Percentiles rank a stretch among this genome's conserved stretches.
Conservation (phyloP, 805 yeast genomes). For the Candida nemodendra region DNA sequence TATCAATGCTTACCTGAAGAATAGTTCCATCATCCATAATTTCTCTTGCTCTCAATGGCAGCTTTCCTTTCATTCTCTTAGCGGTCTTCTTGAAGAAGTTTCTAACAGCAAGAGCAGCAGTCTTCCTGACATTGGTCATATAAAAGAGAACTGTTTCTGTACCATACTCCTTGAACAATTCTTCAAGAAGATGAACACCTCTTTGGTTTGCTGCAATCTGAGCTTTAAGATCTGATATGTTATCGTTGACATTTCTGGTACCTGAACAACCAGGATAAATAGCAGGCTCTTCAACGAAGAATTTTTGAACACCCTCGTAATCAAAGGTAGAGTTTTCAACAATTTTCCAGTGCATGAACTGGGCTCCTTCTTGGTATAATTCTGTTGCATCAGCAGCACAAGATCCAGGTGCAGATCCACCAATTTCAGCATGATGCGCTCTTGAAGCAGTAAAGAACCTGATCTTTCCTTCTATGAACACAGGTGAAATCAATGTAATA, state of each 20-base stretch:
- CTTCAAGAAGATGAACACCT: constrained; percentile 45
- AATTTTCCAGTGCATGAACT: constrained; percentile 48
- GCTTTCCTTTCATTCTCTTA: constrained; percentile 35
- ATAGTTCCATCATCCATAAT: constrained; percentile 57
- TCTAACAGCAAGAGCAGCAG: constrained; percentile 48
- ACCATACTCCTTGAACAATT: constrained; percentile 43
- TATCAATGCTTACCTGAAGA: constrained; percentile 42
- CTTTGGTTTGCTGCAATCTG: constrained; percentile 50
- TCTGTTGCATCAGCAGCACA: constrained; percentile 55
- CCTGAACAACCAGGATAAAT: constrained; percentile 53
- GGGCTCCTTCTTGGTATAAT: constrained; percentile 56
- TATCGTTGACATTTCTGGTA: constrained; percentile 52
- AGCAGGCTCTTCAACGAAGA: constrained; percentile 50
- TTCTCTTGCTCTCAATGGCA: constrained; percentile 44
- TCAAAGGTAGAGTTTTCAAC: constrained; percentile 49
- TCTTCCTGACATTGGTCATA: constrained; percentile 44
- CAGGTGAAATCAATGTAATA: constrained; percentile 56
- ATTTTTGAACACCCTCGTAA: constrained; percentile 46
- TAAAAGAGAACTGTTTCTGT: constrained; percentile 43
- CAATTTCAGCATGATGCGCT: constrained; percentile 61
- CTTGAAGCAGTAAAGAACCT: constrained; percentile 54
- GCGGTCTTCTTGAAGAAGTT: constrained; percentile 35
- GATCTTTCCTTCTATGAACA: constrained; percentile 42
- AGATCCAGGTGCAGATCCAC: constrained; percentile 54
- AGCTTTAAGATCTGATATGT: constrained; percentile 47